phyloP scores from a whole-genome alignment of 2,329 filamentous ascomycete genomes.

The Metarhizium rileyi region DNA sequence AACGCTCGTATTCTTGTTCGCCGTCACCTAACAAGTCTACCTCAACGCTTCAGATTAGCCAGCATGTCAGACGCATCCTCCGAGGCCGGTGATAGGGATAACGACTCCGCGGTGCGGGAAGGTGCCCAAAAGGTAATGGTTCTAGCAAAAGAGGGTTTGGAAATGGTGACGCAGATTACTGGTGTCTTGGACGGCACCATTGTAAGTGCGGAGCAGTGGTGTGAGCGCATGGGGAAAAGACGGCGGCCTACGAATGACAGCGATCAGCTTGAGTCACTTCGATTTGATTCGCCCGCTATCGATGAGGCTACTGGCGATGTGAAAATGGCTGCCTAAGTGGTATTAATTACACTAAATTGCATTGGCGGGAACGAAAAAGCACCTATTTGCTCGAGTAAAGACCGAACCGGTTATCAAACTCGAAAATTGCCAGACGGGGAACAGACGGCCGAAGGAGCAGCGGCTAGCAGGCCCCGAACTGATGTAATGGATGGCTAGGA shows the following conservation, averaged over 20 bases:
- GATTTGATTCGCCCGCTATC: neutral
- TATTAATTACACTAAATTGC: too few species aligned
- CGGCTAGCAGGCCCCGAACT: too few species aligned
- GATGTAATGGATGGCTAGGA: too few species aligned
- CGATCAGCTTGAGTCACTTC: constrained; percentile 10
- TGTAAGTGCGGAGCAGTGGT: constrained; percentile 85
- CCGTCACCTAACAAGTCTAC: constrained; percentile 73
- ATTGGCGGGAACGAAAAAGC: neutral
- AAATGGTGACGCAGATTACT: constrained; percentile 90
- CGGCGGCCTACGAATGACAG: constrained; percentile 17
- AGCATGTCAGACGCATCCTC: constrained; percentile 33
- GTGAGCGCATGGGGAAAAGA: constrained; percentile 57
- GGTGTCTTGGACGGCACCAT: constrained; percentile 83
- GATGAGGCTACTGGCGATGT: constrained; percentile 11
- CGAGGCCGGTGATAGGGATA: constrained; percentile 22
- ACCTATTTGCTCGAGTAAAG: too few species aligned
- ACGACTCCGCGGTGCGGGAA: constrained; percentile 32
- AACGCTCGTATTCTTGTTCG: constrained; percentile 79
- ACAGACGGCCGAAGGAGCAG: neutral
- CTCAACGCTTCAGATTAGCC: constrained; percentile 70
- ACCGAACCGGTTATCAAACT: too few species aligned
- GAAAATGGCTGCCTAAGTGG: constrained; percentile 13
- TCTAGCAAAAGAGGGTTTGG: constrained; percentile 79
- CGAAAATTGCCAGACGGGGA: neutral
- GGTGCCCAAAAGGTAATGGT: constrained; percentile 71